A percentile compares a stretch with the other conserved stretches of the same genome.
phyloP scores from a whole-genome alignment of 768 basidiomycete species.

The Tulasnella sp. region DNA sequence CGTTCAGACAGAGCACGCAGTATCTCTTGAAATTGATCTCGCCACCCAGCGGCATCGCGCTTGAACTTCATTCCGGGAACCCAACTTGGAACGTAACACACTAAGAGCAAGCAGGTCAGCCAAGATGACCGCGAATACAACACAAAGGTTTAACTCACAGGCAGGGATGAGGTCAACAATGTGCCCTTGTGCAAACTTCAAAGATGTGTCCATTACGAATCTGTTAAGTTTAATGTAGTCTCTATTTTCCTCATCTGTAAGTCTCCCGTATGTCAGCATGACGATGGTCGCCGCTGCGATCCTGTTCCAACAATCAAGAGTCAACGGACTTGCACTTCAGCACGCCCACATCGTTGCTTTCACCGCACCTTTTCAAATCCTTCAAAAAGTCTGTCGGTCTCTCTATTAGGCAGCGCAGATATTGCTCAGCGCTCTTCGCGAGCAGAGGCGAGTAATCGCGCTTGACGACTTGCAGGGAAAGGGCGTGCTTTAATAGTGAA shows the following conservation, averaged over 20 bases:
- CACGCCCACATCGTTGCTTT: no score
- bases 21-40: neutral
- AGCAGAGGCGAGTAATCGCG: neutral
- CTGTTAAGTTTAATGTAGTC: neutral
- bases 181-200: neutral
- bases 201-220: neutral
- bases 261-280: neutral
- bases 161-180: neutral
- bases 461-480: neutral
- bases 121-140: neutral
- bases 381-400: neutral
- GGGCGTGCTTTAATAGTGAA: neutral
- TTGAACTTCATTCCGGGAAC: constrained; percentile 7
- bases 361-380: no score
- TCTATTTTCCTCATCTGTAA: neutral
- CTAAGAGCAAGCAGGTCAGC: neutral
- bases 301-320: neutral
- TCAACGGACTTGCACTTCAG: no score
- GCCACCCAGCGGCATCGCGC: neutral
- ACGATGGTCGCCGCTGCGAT: neutral
- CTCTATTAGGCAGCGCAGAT: neutral
- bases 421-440: neutral
- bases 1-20: neutral
- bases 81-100: neutral
- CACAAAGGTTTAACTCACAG: neutral